Evolutionary conservation across 2,329 filamentous ascomycete genomes (phyloP).

Genomic region (Torrubiella hemipterigena): DNA sequence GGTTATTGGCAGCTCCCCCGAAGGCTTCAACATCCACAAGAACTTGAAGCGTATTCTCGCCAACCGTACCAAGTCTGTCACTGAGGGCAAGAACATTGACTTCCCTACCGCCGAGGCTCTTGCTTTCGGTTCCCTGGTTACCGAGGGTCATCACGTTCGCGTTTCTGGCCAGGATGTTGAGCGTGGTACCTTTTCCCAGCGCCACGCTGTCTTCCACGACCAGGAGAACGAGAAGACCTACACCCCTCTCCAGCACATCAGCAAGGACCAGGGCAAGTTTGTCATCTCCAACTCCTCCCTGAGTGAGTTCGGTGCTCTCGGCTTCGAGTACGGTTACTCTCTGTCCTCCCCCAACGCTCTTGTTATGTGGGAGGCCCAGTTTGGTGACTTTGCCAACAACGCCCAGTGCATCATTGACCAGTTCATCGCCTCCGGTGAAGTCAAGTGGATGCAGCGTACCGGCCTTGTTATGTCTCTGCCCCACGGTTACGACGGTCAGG

Average conservation of each 20-base stretch:
- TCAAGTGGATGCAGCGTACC: slow-evolving; percentile 97
- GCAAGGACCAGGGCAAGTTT: slow-evolving; percentile 87
- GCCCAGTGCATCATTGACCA: slow-evolving; percentile 98
- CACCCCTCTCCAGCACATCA: slow-evolving; percentile 81
- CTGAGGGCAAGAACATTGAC: slow-evolving; percentile 89
- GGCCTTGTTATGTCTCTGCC: slow-evolving; percentile 93
- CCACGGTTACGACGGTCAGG: slow-evolving; percentile 96
- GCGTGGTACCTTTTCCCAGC: slow-evolving; percentile 97
- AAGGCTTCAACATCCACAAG: slow-evolving; percentile 80
- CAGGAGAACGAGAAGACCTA: slow-evolving; percentile 90
- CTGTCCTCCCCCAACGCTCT: slow-evolving; percentile 92
- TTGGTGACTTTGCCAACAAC: slow-evolving; percentile 99
- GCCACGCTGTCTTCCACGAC: slow-evolving; percentile 94
- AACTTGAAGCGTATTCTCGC: slow-evolving; percentile 94
- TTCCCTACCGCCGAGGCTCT: slow-evolving; percentile 96
- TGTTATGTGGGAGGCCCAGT: slow-evolving; percentile 99
- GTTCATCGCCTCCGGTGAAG: slow-evolving; percentile 94
- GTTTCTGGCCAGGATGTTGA: slow-evolving; percentile 98
- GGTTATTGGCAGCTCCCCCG: slow-evolving; percentile 65
- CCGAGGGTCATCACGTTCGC: slow-evolving; percentile 92
- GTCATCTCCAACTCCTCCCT: slow-evolving; percentile 94
- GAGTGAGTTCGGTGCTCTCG: slow-evolving; percentile 60
- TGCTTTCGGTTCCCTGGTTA: slow-evolving; percentile 82
- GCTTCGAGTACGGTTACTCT: slow-evolving; percentile 98
- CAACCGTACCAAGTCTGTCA: slow-evolving; percentile 81